These are phyloP conservation scores for Trichoderma afroharzianum DNA, from an alignment of 2,329 filamentous ascomycete genomes.

Conservation along the genomic window DNA sequence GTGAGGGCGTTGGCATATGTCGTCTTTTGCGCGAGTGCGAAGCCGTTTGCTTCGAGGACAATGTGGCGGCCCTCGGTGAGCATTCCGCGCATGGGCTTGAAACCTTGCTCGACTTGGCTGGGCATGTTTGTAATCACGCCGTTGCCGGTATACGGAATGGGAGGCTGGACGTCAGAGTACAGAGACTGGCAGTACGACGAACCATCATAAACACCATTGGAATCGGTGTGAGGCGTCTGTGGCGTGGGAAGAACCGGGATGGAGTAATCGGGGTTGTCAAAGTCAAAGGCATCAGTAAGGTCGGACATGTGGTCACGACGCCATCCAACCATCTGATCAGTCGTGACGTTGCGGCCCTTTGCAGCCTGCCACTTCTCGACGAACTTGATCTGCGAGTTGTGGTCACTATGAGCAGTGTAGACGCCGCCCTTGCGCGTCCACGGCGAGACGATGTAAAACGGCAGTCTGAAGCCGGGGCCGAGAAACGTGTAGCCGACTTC, in stretches of 20 bases:
- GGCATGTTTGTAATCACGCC: conserved; percentile 35
- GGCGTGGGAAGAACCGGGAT: conserved; percentile 45
- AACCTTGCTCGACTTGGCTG: conserved; percentile 48
- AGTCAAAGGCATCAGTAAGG: conserved; percentile 39
- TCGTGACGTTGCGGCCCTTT: conserved; percentile 38
- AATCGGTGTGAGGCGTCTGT: conserved; percentile 39
- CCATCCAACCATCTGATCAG: conserved; percentile 30
- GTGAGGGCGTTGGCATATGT: conserved; percentile 22
- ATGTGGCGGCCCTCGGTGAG: conserved; percentile 54
- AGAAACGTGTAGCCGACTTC: conserved; percentile 36
- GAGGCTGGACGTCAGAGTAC: conserved; percentile 36
- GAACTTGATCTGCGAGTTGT: conserved; percentile 54
- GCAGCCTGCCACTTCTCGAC: conserved; percentile 45
- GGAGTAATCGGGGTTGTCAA: conserved; percentile 47
- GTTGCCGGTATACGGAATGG: conserved; percentile 44
- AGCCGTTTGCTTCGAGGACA: conserved; percentile 45
- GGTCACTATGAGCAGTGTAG: conserved; percentile 52
- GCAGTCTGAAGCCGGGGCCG: conserved; percentile 43
- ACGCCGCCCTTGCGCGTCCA: conserved; percentile 53
- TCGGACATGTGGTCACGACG: conserved; percentile 34
- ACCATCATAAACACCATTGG: conserved; percentile 43
- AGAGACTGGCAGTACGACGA: conserved; percentile 41
- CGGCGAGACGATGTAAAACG: conserved; percentile 53
- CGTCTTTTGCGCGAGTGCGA: conserved; percentile 37
- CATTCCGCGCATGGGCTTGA: conserved; percentile 49